Evolutionary conservation across 202 grass and related monocot species (phyloP).

Genomic region (Zizania palustris): DNA sequence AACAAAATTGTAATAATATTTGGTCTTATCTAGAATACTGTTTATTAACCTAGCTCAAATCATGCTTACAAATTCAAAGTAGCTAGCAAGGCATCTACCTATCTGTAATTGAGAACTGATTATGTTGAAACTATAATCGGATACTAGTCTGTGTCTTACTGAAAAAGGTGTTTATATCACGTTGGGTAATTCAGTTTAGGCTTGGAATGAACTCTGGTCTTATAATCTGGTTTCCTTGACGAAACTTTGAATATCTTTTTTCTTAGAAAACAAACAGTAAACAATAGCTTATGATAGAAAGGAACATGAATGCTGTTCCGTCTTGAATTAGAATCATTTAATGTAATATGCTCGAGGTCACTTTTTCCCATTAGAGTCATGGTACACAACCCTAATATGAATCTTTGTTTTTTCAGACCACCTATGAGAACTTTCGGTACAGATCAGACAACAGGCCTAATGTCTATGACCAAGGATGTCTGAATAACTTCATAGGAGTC

Average conservation of each 20-base stretch:
- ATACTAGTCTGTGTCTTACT: slow-evolving; percentile 1
- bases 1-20: neutral
- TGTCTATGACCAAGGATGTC: slow-evolving; percentile 65
- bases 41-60: neutral
- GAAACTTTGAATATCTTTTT: no score
- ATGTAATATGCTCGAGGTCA: neutral
- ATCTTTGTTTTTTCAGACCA: slow-evolving; percentile 66
- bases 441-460: slow-evolving; percentile 70
- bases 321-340: slow-evolving; percentile 13
- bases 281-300: slow-evolving; percentile 21
- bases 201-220: neutral
- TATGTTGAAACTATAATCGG: neutral
- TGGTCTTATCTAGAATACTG: neutral
- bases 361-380: slow-evolving; percentile 9
- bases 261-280: neutral
- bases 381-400: slow-evolving; percentile 1
- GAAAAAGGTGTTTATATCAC: neutral
- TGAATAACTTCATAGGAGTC: slow-evolving; percentile 71
- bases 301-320: slow-evolving; percentile 17
- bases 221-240: no score
- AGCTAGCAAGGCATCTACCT: neutral
- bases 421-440: slow-evolving; percentile 84
- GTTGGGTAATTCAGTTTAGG: neutral
- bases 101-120: slow-evolving; percentile 8
- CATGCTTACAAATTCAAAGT: slow-evolving; percentile 1